Percentiles rank a stretch among this genome's conserved stretches.
phyloP scores from a whole-genome alignment of 2,329 filamentous ascomycete genomes.

The Xylariaceae sp. region DNA sequence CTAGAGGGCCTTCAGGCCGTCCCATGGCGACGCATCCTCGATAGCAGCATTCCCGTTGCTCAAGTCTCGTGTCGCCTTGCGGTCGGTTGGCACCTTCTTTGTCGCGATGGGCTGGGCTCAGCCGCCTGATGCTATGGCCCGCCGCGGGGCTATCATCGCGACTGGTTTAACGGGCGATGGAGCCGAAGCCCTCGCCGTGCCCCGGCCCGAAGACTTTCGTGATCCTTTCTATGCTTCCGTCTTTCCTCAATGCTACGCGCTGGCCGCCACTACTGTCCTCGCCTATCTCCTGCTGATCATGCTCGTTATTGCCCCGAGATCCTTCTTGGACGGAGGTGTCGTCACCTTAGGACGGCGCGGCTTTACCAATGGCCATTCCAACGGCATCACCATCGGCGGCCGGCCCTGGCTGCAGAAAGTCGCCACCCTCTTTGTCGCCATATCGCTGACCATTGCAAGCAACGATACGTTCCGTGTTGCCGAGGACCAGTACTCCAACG shows the following conservation, averaged over 20 bases:
- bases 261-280: constrained; percentile 86
- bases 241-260: constrained; percentile 88
- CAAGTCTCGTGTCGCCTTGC: constrained; percentile 21
- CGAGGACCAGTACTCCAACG: constrained; percentile 73
- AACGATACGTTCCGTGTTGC: constrained; percentile 87
- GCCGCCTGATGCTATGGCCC: constrained; percentile 34
- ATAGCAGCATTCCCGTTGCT: constrained; percentile 22
- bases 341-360: constrained; percentile 78
- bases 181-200: constrained; percentile 33
- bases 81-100: constrained; percentile 25
- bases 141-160: constrained; percentile 42
- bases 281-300: constrained; percentile 92
- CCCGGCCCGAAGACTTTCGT: constrained; percentile 61
- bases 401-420: constrained; percentile 91
- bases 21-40: constrained; percentile 35
- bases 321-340: constrained; percentile 82
- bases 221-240: constrained; percentile 94
- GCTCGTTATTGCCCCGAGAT: constrained; percentile 90
- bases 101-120: too few relatives aligned
- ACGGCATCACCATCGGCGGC: constrained; percentile 81
- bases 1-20: constrained; percentile 21
- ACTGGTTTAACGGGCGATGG: constrained; percentile 40
- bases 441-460: constrained; percentile 91
- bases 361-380: constrained; percentile 78
- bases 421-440: constrained; percentile 68